Conservation (phyloP, 768 basidiomycete species). For the Tricholoma saponaceum region DNA sequence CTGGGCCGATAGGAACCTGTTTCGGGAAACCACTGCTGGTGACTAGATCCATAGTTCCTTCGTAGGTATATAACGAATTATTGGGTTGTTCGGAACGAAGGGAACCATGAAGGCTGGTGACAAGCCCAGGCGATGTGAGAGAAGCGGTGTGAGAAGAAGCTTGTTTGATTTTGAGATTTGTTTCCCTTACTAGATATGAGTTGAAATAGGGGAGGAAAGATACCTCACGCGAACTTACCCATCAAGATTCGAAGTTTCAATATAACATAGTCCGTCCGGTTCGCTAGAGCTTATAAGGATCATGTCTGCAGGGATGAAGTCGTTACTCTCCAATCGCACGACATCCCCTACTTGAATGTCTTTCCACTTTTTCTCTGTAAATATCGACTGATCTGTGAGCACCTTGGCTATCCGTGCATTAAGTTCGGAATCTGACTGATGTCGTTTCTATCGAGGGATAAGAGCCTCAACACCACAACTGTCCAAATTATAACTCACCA, state of each 20-base stretch:
- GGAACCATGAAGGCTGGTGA: slow-evolving; percentile 71
- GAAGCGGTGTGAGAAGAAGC: slow-evolving; percentile 76
- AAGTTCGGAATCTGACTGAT: slow-evolving; percentile 89
- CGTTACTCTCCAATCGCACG: slow-evolving; percentile 84
- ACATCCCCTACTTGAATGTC: slow-evolving; percentile 90
- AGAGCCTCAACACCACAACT: not conserved
- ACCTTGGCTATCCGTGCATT: slow-evolving; percentile 82
- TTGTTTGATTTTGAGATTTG: slow-evolving; percentile 98
- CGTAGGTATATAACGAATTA: slow-evolving; percentile 95
- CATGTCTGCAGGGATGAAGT: slow-evolving; percentile 96
- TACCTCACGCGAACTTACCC: slow-evolving; percentile 50
- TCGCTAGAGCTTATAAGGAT: slow-evolving; percentile 85
- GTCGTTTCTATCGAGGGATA: slow-evolving; percentile 72
- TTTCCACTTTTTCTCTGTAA: slow-evolving; percentile 80
- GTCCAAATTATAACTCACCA: slow-evolving; percentile 46
- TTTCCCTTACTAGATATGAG: slow-evolving; percentile 57
- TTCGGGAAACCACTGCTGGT: slow-evolving; percentile 56
- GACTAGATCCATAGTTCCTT: slow-evolving; percentile 70
- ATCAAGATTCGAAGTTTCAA: slow-evolving; percentile 96
- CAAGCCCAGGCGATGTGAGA: slow-evolving; percentile 74
- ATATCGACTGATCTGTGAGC: slow-evolving; percentile 57
- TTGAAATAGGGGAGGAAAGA: not conserved
- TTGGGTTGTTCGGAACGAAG: slow-evolving; percentile 96
- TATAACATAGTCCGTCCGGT: slow-evolving; percentile 95
- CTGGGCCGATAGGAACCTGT: slow-evolving; percentile 89